A percentile compares a stretch with the other conserved stretches of the same genome.
These are phyloP conservation scores for Cylindrodendrum hubeiense DNA, from an alignment of 2,329 filamentous ascomycete species.

Conservation along the genomic window DNA sequence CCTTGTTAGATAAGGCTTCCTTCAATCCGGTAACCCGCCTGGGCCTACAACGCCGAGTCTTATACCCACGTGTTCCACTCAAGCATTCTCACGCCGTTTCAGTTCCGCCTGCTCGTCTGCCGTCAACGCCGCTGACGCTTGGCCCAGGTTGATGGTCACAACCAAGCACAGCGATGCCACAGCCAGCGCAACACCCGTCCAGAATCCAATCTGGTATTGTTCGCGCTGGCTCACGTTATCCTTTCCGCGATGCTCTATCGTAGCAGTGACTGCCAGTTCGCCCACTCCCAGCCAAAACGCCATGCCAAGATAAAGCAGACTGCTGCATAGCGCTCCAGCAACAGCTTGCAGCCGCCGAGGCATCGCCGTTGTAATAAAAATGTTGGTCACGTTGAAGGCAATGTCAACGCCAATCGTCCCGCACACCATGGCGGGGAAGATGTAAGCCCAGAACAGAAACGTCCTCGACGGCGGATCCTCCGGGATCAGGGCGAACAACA, in stretches of 20 bases:
- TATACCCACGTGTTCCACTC: not conserved
- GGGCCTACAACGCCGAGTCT: not conserved
- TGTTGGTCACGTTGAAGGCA: slow-evolving; percentile 80
- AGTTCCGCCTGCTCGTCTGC: slow-evolving; percentile 64
- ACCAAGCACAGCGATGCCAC: slow-evolving; percentile 65
- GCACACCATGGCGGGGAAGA: slow-evolving; percentile 77
- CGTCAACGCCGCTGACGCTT: slow-evolving; percentile 68
- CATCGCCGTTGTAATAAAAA: slow-evolving; percentile 81
- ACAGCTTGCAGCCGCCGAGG: slow-evolving; percentile 76
- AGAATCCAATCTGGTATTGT: slow-evolving; percentile 76
- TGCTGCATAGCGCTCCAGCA: slow-evolving; percentile 79
- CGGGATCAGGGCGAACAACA: slow-evolving; percentile 76
- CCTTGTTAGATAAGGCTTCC: not conserved
- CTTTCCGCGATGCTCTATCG: slow-evolving; percentile 44
- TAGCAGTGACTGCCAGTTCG: slow-evolving; percentile 71
- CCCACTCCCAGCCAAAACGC: slow-evolving; percentile 78
- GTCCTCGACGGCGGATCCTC: slow-evolving; percentile 53
- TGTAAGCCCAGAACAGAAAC: slow-evolving; percentile 74
- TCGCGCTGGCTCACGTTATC: slow-evolving; percentile 54
- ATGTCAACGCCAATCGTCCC: slow-evolving; percentile 81
- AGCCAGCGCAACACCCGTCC: slow-evolving; percentile 72
- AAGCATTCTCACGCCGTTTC: slow-evolving; percentile 20
- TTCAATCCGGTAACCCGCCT: not conserved
- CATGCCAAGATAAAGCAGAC: slow-evolving; percentile 77
- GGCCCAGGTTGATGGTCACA: slow-evolving; percentile 66